Percentiles rank a stretch among this genome's conserved stretches.
phyloP scores from a whole-genome alignment of 257 asterid genomes.

The Gentiana straminea region DNA sequence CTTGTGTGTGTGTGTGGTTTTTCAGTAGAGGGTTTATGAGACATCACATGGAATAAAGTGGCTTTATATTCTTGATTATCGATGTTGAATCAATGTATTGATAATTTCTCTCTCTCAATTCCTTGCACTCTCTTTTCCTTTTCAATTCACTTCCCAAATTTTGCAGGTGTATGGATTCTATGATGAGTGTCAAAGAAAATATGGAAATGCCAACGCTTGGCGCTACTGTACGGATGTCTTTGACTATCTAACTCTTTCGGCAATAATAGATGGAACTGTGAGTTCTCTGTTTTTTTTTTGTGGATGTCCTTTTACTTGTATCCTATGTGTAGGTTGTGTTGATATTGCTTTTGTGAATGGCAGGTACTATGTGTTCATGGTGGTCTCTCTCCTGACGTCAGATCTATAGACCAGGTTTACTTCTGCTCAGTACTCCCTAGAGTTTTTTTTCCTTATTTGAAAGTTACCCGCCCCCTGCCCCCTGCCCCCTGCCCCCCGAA shows the following conservation, averaged over 20 bases:
- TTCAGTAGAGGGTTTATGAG: too few relatives aligned
- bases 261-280: constrained; percentile 96
- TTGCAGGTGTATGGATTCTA: constrained; percentile 94
- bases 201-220: constrained; percentile 99
- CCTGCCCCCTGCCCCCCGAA: neutral
- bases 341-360: constrained; percentile 9
- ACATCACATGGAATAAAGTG: too few relatives aligned
- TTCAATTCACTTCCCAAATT: constrained; percentile 6
- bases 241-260: constrained; percentile 90
- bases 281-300: constrained; percentile 1
- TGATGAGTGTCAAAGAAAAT: constrained; percentile 96
- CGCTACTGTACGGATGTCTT: constrained; percentile 99
- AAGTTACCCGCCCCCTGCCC: too few relatives aligned
- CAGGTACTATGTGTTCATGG: constrained; percentile 99
- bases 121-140: neutral
- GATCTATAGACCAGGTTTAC: constrained; percentile 89
- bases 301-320: neutral
- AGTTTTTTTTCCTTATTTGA: neutral
- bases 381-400: constrained; percentile 94
- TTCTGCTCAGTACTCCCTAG: neutral
- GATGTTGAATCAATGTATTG: too few relatives aligned
- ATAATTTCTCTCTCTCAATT: too few relatives aligned
- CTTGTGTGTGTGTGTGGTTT: too few relatives aligned
- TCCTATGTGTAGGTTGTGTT: neutral
- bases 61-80: too few relatives aligned